Percentiles rank a stretch among this genome's conserved stretches.
Conservation (phyloP, 2,329 filamentous ascomycete genomes). For the Sporothrix globosa region DNA sequence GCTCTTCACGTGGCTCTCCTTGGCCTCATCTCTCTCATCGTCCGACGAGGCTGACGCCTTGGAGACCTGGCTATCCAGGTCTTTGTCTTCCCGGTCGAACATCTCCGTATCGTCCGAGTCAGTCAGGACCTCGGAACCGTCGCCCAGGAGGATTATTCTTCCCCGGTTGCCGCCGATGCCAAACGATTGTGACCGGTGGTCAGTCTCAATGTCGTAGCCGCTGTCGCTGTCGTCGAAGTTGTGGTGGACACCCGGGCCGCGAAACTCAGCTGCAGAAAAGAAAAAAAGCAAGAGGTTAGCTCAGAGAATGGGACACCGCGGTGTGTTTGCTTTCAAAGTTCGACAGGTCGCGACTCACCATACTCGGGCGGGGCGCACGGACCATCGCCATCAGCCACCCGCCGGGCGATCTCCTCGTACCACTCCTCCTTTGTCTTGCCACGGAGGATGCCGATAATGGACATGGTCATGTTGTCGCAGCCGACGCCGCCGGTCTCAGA, state of each 20-base stretch:
- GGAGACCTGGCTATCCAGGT: slow-evolving; percentile 80
- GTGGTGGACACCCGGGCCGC: slow-evolving; percentile 78
- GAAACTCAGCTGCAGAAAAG: slow-evolving; percentile 70
- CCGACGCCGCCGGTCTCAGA: slow-evolving; percentile 97
- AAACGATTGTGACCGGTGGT: slow-evolving; percentile 65
- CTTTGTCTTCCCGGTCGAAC: slow-evolving; percentile 91
- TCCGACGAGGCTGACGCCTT: slow-evolving; percentile 54
- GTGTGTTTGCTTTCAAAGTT: not conserved
- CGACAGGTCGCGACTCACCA: slow-evolving; percentile 68
- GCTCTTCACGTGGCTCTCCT: slow-evolving; percentile 14
- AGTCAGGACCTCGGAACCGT: slow-evolving; percentile 89
- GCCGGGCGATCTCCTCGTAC: slow-evolving; percentile 93
- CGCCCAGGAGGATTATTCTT: slow-evolving; percentile 90
- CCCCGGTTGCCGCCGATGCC: slow-evolving; percentile 73
- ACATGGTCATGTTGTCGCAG: slow-evolving; percentile 99
- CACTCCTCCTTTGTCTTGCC: slow-evolving; percentile 96
- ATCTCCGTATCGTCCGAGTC: slow-evolving; percentile 90
- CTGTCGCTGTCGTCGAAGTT: slow-evolving; percentile 80
- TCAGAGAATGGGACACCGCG: too few relatives aligned
- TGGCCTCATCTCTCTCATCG: slow-evolving; percentile 29
- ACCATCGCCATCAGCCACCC: slow-evolving; percentile 94
- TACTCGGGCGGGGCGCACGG: slow-evolving; percentile 99
- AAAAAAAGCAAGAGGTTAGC: not conserved
- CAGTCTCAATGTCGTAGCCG: slow-evolving; percentile 75
- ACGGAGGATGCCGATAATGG: slow-evolving; percentile 82